Conservation (phyloP, 345 rosid species). For the Murraya paniculata region DNA sequence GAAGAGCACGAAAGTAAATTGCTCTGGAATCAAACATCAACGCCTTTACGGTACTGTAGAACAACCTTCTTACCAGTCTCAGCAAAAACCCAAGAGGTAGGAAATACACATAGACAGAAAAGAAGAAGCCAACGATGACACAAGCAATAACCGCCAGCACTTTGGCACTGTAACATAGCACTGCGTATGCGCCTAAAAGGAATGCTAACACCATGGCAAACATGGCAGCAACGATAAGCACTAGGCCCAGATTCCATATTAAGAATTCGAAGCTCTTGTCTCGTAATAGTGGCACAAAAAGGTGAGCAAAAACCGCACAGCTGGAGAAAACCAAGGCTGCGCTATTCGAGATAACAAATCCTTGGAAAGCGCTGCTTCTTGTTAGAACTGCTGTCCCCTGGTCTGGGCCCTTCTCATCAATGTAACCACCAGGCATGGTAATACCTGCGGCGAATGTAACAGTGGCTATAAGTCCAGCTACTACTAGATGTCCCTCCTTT, state of each 20-base stretch:
- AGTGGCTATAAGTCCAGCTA: slow-evolving; percentile 20
- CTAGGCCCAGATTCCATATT: too few relatives aligned
- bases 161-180: neutral
- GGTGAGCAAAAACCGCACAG: neutral
- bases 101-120: neutral
- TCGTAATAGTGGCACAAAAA: neutral
- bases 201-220: slow-evolving; percentile 14
- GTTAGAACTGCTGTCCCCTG: slow-evolving; percentile 12
- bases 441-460: slow-evolving; percentile 22
- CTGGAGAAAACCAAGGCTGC: slow-evolving; percentile 16
- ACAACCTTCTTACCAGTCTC: too few relatives aligned
- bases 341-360: slow-evolving; percentile 6
- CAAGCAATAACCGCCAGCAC: slow-evolving; percentile 1
- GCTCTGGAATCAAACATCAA: too few relatives aligned
- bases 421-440: slow-evolving; percentile 27
- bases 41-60: too few relatives aligned
- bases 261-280: neutral
- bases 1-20: too few relatives aligned
- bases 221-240: neutral
- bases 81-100: neutral
- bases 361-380: slow-evolving; percentile 3
- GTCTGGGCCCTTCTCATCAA: neutral
- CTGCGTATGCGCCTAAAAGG: slow-evolving; percentile 10
- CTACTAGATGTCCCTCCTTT: slow-evolving; percentile 5
- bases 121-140: neutral